Conservation (phyloP, 768 basidiomycete species). For the Podaxis sp. region DNA sequence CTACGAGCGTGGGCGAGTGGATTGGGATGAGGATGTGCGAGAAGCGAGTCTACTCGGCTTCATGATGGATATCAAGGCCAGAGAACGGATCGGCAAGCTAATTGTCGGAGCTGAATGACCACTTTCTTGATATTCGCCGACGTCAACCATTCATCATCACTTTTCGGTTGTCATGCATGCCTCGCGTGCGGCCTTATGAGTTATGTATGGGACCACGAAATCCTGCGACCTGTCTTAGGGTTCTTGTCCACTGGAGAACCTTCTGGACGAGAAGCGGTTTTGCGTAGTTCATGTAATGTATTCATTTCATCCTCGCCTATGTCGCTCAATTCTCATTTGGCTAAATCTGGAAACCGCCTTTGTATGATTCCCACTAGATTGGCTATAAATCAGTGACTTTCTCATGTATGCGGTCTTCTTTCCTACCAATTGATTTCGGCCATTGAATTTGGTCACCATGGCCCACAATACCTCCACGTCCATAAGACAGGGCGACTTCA, state of each 20-base stretch:
- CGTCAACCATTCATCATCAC: background rate
- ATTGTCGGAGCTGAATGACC: background rate
- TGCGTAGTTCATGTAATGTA: too few species aligned
- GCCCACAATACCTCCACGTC: background rate
- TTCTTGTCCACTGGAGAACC: too few species aligned
- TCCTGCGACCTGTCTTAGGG: too few species aligned
- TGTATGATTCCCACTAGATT: background rate
- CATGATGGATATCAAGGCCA: background rate
- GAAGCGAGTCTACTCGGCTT: background rate
- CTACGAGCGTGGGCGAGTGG: background rate
- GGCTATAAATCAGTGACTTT: background rate
- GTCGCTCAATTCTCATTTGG: background rate
- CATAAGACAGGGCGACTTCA: background rate
- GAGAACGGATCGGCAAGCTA: background rate
- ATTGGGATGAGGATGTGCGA: background rate
- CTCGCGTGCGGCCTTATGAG: too few species aligned
- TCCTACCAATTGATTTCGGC: background rate
- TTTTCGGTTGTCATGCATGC: background rate
- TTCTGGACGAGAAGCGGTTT: too few species aligned
- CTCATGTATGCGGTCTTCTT: background rate
- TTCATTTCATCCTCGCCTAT: background rate
- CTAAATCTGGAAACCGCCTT: background rate
- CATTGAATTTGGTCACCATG: background rate
- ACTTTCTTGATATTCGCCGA: background rate
- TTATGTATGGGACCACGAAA: too few species aligned